Base-by-base conservation (phyloP, 331 rosid species). In the Acacia pycnantha region DNA sequence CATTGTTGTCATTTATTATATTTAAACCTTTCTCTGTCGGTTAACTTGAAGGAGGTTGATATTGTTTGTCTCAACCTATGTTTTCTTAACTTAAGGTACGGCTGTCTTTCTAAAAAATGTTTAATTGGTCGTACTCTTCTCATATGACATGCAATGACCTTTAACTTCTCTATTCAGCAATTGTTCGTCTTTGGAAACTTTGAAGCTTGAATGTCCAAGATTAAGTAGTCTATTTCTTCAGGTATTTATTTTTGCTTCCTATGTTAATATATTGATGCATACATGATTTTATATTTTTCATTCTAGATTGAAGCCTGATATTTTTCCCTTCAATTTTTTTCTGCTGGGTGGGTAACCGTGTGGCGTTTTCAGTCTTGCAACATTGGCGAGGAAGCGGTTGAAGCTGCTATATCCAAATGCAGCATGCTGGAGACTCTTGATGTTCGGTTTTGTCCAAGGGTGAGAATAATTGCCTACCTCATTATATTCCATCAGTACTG, bases 361-460 rank as follows among this genome's bases (percentile, higher is more conserved):
- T 78, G 68, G 62, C 33, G 67, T 80, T 82, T 77, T 47, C 81
- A 96, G 99, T 89, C 97, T 12, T 97, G 99, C 90, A 97, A 92
- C 81, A 91, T 92, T 44, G 94, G 90, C 41, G 97, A 89, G 85
- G 93, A 84, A 77, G 93, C 89, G 8, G 92, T 97, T 48, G 99
- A 91, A 77, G 90, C 92, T 82, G 99, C 99, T 53, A 87, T 90
- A 87, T 85, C 92, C 12, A 94, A 89, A 76, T 97, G 99, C 83
- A 81, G 88, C 78, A 84, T 90, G 95, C 92, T 97, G 80, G 99
- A 97, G 88, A 97, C 98, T 22, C 94, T 97, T 47, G 99, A 97
- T 78, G 95, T 97, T 64, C 98, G 99, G 84, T 89, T 86, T 77
- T 97, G 99, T 92, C 99, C 90, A 1, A 94, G 92, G 97, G 99